Base-by-base conservation (phyloP, 495 filamentous ascomycete genomes). In the Aspergillus cristatus region DNA sequence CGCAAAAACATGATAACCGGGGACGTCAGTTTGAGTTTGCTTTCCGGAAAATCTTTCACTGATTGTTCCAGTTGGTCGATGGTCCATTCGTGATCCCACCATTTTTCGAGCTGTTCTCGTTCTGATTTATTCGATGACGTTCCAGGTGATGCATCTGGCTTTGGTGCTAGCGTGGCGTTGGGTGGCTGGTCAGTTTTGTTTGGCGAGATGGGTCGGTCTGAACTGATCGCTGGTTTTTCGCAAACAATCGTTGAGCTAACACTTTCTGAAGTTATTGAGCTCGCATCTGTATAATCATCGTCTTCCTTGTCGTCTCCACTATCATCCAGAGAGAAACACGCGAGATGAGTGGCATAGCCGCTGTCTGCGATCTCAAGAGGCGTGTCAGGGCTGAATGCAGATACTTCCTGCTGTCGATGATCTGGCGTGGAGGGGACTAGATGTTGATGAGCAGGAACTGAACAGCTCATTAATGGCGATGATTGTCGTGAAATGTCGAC, bases 31-130 rank as follows among this genome's bases (percentile, higher is more conserved):
- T 57, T 51, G 7, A 68, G 58, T 54, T 65, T 67, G 20, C 57
- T 53, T 12, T 57, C 58, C 28, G 67, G 64, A 13, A 66, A 69
- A 18, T 63, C 55, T 15, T 60, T 62, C 7, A 65, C 55, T 1
- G 58, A 64, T 14, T 62, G 48, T 18, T 68, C 62, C n/a, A 71
- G 53, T 38, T 69, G 60, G 33, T 62, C 55, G 1, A 69, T 51
- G 2, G 65, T 64, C 65, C 65, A 69, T 42, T 69, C 63, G 31
- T 68, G 62, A 36, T 66, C 58, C 62, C 60, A 60, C 40, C 53
- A 52, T 28, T 62, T 64, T 28, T 58, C 58, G 20, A 58, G 18
- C 18, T 53, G 51, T 7, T 54, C 58, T 25, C 62, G 54, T 6
- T 62, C 55, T 1, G 54, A 53, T 2, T 35, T 43, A 8, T 44